Evolutionary conservation across 2,329 filamentous ascomycete genomes (phyloP).

Genomic region (Trichophyton benhamiae): DNA sequence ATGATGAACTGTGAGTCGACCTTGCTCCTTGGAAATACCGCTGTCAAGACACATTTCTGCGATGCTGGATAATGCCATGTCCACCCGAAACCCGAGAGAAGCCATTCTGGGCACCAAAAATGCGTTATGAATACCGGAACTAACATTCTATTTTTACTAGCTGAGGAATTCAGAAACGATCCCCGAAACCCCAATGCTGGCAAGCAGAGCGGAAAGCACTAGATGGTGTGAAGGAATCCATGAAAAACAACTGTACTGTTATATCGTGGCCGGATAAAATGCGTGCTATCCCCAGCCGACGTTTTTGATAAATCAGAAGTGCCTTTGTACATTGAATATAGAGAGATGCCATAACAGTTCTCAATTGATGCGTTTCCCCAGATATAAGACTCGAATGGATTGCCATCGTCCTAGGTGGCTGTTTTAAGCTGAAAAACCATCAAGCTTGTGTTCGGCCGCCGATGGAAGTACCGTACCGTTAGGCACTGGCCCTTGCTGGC

Average conservation of each 20-base stretch:
- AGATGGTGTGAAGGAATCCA: conserved; percentile 13
- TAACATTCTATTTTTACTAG: conserved; percentile 35
- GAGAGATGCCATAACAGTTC: conserved; percentile 6
- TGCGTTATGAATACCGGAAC: not conserved
- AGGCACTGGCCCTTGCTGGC: too few relatives aligned
- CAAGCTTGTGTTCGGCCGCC: too few relatives aligned
- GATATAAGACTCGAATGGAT: not conserved
- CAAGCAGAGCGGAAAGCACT: conserved; percentile 23
- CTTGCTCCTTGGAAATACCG: not conserved
- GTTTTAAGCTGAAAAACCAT: not conserved
- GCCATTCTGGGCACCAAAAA: not conserved
- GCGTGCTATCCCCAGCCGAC: not conserved
- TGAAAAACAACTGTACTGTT: conserved; percentile 3
- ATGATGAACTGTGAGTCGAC: conserved; percentile 60
- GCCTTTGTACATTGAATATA: conserved; percentile 16
- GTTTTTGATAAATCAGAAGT: conserved; percentile 4
- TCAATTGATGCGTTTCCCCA: not conserved
- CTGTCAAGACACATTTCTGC: not conserved
- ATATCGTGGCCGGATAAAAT: not conserved
- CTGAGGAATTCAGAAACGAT: conserved; percentile 94
- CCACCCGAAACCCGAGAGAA: not conserved
- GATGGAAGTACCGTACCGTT: too few relatives aligned
- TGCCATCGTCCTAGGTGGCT: not conserved
- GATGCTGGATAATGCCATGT: not conserved
- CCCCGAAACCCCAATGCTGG: conserved; percentile 56